Evolutionary conservation across 1,284 basidiomycete species (phyloP).

Genomic region (Polyporus tsugae): DNA sequence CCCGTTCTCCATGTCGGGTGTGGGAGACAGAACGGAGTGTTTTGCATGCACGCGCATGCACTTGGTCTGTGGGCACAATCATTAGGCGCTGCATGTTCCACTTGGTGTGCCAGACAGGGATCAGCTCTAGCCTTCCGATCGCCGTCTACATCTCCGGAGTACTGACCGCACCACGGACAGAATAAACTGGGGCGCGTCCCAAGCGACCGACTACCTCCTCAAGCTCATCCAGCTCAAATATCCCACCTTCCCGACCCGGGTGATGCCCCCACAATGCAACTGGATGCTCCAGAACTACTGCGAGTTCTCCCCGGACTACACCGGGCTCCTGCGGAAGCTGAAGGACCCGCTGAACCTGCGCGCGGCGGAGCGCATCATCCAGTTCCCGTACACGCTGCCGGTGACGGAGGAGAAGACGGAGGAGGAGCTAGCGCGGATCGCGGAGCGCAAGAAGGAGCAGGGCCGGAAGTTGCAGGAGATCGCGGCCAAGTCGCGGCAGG

Average conservation of each 20-base stretch:
- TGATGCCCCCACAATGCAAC: constrained; percentile 62
- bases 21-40: too few species aligned
- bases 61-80: too few species aligned
- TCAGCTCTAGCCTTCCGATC: too few species aligned
- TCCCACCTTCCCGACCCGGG: constrained; percentile 81
- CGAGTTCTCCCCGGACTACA: constrained; percentile 86
- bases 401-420: constrained; percentile 88
- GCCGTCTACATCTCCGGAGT: too few species aligned
- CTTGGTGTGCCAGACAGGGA: too few species aligned
- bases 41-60: too few species aligned
- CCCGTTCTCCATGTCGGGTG: too few species aligned
- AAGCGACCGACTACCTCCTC: constrained; percentile 91
- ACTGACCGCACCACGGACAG: constrained; percentile 48
- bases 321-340: constrained; percentile 69
- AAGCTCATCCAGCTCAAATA: constrained; percentile 97
- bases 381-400: constrained; percentile 84
- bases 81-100: too few species aligned
- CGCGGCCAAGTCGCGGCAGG: constrained; percentile 85
- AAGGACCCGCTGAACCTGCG: constrained; percentile 71
- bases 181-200: constrained; percentile 93
- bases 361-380: constrained; percentile 77
- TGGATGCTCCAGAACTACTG: constrained; percentile 93
- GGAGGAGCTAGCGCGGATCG: constrained; percentile 83
- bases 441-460: constrained; percentile 87
- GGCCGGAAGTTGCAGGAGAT: constrained; percentile 92